phyloP scores from a whole-genome alignment of 2,329 filamentous ascomycete genomes.

The Pyricularia pennisetigena region DNA sequence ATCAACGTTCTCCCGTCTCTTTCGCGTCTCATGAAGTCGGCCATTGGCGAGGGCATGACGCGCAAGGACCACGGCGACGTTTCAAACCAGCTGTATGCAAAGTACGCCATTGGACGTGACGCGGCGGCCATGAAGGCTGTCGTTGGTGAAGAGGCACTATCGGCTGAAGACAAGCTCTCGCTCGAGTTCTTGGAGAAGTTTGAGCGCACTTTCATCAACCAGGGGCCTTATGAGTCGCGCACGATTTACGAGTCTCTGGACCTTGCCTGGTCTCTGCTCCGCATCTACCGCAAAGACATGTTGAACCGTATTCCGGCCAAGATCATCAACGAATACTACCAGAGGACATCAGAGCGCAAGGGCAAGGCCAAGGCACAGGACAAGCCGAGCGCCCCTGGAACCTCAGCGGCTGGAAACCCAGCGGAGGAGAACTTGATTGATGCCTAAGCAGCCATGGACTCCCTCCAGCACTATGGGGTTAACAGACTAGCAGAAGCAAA shows the following conservation, averaged over 20 bases:
- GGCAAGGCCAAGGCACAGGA: conserved; percentile 45
- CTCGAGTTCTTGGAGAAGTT: conserved; percentile 99
- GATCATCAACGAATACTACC: conserved; percentile 75
- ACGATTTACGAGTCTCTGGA: conserved; percentile 91
- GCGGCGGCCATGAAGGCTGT: conserved; percentile 99
- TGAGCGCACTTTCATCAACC: conserved; percentile 86
- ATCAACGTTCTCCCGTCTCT: conserved; percentile 98
- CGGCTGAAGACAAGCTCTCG: conserved; percentile 91
- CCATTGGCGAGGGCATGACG: conserved; percentile 94
- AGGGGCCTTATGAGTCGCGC: conserved; percentile 86
- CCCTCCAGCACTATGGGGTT: neutral
- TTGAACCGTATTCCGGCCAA: conserved; percentile 90
- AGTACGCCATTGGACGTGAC: conserved; percentile 98
- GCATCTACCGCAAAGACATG: conserved; percentile 96
- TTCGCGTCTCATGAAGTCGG: conserved; percentile 99
- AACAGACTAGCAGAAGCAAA: neutral
- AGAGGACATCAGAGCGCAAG: conserved; percentile 54
- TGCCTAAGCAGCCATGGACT: conserved; percentile 15
- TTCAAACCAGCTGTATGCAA: conserved; percentile 98
- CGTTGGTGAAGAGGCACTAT: conserved; percentile 94
- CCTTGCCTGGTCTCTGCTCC: conserved; percentile 88
- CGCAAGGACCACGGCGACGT: conserved; percentile 96
- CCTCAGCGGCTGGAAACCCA: conserved; percentile 11
- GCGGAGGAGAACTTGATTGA: conserved; percentile 26
- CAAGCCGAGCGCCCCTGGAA: conserved; percentile 12